phyloP scores from a whole-genome alignment of 2,329 filamentous ascomycete species.

The Fusarium penzigii region DNA sequence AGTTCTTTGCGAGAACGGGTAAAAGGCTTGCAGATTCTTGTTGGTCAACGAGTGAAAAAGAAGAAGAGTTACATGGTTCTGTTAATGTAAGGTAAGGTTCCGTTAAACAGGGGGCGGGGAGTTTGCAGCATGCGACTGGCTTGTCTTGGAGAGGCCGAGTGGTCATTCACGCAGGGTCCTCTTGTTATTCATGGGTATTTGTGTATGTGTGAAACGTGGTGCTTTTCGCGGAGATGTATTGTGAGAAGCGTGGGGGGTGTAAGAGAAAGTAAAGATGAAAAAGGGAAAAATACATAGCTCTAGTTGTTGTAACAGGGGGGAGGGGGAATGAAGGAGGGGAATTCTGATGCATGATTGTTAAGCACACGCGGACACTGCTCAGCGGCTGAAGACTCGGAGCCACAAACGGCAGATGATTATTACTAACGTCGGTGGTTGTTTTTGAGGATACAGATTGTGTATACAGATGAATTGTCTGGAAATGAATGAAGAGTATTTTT shows the following conservation, averaged over 20 bases:
- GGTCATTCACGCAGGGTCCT: slow-evolving; percentile 11
- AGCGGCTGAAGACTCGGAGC: background rate
- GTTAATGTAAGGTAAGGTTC: too few relatives aligned
- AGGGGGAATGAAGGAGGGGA: slow-evolving; percentile 24
- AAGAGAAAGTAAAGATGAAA: background rate
- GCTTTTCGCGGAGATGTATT: slow-evolving; percentile 2
- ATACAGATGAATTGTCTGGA: too few relatives aligned
- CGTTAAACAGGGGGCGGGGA: slow-evolving; percentile 26
- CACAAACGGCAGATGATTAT: background rate
- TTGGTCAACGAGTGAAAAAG: too few relatives aligned
- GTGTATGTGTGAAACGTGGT: background rate
- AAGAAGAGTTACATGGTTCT: too few relatives aligned
- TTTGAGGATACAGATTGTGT: too few relatives aligned
- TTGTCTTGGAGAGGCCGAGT: slow-evolving; percentile 1
- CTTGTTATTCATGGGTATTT: slow-evolving; percentile 6
- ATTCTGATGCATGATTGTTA: slow-evolving; percentile 27
- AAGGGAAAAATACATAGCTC: background rate
- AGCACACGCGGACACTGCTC: too few relatives aligned
- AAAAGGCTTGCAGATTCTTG: too few relatives aligned
- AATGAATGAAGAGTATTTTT: too few relatives aligned
- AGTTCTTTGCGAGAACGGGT: too few relatives aligned
- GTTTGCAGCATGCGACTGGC: slow-evolving; percentile 12
- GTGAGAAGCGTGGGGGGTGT: slow-evolving; percentile 13
- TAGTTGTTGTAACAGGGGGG: slow-evolving; percentile 10
- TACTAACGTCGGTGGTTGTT: too few relatives aligned